Base-by-base conservation (phyloP, 441 rosid species). In the Cnidoscolus chayamansa region DNA sequence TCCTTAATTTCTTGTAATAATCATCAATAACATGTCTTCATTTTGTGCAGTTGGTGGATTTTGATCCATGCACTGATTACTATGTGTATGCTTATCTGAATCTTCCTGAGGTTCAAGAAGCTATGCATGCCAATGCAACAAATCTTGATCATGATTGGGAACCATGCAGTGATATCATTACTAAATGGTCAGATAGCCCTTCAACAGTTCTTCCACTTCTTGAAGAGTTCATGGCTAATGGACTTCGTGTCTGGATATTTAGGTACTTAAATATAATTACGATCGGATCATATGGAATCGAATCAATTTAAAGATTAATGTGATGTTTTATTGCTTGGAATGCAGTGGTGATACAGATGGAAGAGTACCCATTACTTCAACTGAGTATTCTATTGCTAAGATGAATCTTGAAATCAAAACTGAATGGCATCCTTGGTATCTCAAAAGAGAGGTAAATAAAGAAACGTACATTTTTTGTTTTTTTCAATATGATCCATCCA, bases 261-360 rank as follows among this genome's bases (percentile, higher is more conserved):
- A 89, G 91, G 91, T 87, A 25, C 25, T 25, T 25, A 25, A 25
- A 25, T 25, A 25, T 25, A 25, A 25, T 25, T 25, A 25, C 25
- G 1, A 25, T 25, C 25, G 25, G 25, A 25, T 25, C 25, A 1
- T 25, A 25, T 25, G 0, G 25, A 25, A 25, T 25, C 1, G 25
- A 25, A 25, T 25, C 25, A 25, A 25, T 25, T 25, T 25, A 25
- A 25, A 25, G 25, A 25, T 25, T 25, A 25, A 25, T 25, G 25
- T 25, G 25, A 25, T 25, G 25, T 25, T 25, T 25, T 25, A 25
- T 25, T 25, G 25, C 25, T 25, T 25, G 25, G 25, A 35, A 25
- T 67, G 82, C 83, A 93, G 98, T 55, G 98, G 97, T 7, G 97
- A 93, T 62, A 83, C 19, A 3, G 98, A 93, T 75, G 98, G 87